phyloP scores from a whole-genome alignment of 768 basidiomycete genomes.

The Suillus brevipes region DNA sequence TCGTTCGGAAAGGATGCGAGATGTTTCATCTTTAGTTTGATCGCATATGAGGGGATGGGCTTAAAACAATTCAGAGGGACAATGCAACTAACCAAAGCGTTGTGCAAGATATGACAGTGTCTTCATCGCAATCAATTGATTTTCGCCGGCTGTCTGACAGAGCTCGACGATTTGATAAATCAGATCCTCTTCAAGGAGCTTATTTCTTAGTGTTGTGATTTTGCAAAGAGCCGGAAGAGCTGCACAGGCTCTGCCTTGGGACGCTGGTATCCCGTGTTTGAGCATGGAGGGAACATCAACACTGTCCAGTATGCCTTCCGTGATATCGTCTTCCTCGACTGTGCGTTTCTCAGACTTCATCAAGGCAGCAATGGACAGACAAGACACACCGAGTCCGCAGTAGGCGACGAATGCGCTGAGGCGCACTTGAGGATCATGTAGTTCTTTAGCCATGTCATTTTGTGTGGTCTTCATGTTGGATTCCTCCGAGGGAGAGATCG shows the following conservation, averaged over 20 bases:
- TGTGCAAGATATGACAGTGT: background rate
- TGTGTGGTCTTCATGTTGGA: background rate
- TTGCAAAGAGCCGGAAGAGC: constrained; percentile 32
- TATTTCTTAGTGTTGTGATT: constrained; percentile 10
- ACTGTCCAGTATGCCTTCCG: background rate
- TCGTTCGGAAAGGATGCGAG: background rate
- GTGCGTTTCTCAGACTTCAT: background rate
- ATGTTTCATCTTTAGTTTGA: constrained; percentile 26
- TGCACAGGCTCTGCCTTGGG: constrained; percentile 25
- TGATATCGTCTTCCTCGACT: constrained; percentile 11
- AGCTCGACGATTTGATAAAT: constrained; percentile 20
- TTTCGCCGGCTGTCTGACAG: constrained; percentile 20
- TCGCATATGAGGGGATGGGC: constrained; percentile 26
- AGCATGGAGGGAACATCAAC: constrained; percentile 21
- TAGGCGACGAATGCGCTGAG: constrained; percentile 27
- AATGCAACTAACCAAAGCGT: background rate
- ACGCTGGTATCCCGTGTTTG: constrained; percentile 7
- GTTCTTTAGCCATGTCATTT: constrained; percentile 4
- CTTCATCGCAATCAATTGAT: constrained; percentile 14
- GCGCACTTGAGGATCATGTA: constrained; percentile 17
- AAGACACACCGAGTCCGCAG: constrained; percentile 27
- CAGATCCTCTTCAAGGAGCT: constrained; percentile 20
- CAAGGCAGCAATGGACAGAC: constrained; percentile 7
- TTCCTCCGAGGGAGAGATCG: background rate
- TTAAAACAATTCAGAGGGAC: constrained; percentile 13